Conservation (phyloP, 2,329 filamentous ascomycete species). For the Aspergillus fijiensis region DNA sequence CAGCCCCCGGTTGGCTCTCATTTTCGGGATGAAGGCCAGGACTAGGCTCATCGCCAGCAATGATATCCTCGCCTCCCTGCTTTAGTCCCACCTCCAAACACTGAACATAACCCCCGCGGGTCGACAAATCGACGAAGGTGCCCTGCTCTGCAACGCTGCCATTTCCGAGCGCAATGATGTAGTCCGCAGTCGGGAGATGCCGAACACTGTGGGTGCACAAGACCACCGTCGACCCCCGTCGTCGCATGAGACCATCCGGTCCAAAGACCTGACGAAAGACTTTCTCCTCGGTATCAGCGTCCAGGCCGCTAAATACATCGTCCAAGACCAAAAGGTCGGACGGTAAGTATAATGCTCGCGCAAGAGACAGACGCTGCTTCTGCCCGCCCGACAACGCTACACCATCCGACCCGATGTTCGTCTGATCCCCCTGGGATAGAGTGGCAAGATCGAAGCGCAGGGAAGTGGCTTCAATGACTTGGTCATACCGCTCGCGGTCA, state of each 20-base stretch:
- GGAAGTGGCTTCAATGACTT: neutral
- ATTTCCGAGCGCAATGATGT: no score
- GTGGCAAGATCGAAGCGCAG: neutral
- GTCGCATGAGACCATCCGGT: neutral
- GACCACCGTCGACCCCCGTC: neutral
- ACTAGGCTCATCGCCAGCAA: no score
- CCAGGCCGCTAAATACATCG: neutral
- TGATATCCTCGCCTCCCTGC: no score
- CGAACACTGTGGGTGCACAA: neutral
- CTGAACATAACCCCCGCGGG: no score
- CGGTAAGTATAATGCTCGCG: neutral
- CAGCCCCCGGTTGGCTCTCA: no score
- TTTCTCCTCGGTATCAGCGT: neutral
- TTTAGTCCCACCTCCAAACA: no score
- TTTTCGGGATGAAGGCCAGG: no score
- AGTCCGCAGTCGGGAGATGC: neutral
- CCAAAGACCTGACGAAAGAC: neutral
- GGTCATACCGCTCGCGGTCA: neutral
- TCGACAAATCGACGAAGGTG: no score
- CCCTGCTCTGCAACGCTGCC: no score
- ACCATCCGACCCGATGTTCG: neutral
- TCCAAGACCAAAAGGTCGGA: neutral
- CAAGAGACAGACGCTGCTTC: neutral
- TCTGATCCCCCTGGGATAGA: neutral
- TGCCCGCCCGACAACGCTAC: neutral